These are phyloP conservation scores for Pichia ethanolica DNA, from an alignment of 805 yeast genomes.

Conservation along the genomic window DNA sequence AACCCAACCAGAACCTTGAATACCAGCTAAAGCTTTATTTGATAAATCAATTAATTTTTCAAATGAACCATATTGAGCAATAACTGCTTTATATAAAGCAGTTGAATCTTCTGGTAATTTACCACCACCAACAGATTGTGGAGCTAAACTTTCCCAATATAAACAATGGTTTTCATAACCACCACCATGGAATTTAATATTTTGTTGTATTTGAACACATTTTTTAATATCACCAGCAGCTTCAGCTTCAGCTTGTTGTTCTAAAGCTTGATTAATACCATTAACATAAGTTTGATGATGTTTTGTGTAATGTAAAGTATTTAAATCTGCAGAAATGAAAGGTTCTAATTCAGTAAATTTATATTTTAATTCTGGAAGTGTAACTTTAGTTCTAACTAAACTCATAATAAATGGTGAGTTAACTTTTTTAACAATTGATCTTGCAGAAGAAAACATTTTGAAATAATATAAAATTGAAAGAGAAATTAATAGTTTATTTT, in stretches of 20 bases:
- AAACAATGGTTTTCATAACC: slow-evolving; percentile 81
- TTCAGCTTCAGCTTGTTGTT: slow-evolving; percentile 62
- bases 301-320: slow-evolving; percentile 79
- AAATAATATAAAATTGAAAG: background rate
- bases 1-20: slow-evolving; percentile 96
- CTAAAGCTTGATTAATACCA: slow-evolving; percentile 73
- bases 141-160: slow-evolving; percentile 86
- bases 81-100: slow-evolving; percentile 51
- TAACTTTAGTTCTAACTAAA: slow-evolving; percentile 52
- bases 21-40: slow-evolving; percentile 70
- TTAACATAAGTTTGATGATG: slow-evolving; percentile 90
- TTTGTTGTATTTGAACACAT: slow-evolving; percentile 58
- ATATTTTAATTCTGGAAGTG: slow-evolving; percentile 76
- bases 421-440: slow-evolving; percentile 15
- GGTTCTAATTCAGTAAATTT: slow-evolving; percentile 86
- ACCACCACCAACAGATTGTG: slow-evolving; percentile 72
- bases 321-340: slow-evolving; percentile 75
- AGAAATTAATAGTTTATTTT: background rate
- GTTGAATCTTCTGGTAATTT: slow-evolving; percentile 48
- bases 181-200: slow-evolving; percentile 88
- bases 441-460: slow-evolving; percentile 20
- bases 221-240: slow-evolving; percentile 50
- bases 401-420: slow-evolving; percentile 12
- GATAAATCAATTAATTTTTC: slow-evolving; percentile 59
- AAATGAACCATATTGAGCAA: slow-evolving; percentile 60